A percentile compares a stretch with the other conserved stretches of the same genome.
Evolutionary conservation across 2,329 filamentous ascomycete genomes (phyloP).

Genomic region (Apiospora hydei): DNA sequence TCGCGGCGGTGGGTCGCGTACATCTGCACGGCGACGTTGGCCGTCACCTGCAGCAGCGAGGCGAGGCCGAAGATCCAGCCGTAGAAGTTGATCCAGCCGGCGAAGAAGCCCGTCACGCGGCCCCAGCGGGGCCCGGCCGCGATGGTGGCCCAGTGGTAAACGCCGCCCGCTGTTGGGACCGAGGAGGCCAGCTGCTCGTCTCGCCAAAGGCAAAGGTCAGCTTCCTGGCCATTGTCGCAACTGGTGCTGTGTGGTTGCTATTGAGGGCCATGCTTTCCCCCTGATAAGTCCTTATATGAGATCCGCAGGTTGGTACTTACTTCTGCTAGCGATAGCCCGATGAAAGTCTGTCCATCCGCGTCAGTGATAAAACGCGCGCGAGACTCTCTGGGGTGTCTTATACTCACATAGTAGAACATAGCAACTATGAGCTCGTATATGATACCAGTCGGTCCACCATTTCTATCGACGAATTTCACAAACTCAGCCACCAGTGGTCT

Average conservation of each 20-base stretch:
- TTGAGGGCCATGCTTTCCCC: too few species aligned
- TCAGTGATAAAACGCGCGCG: not conserved
- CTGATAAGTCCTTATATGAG: not conserved
- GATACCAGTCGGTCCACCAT: conserved; percentile 51
- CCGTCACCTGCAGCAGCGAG: conserved; percentile 64
- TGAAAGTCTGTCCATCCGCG: not conserved
- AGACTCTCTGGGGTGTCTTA: too few species aligned
- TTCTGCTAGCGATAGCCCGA: conserved; percentile 4
- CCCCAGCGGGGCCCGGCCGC: conserved; percentile 63
- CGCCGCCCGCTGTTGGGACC: conserved; percentile 65
- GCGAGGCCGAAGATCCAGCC: conserved; percentile 70
- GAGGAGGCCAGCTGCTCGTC: conserved; percentile 63
- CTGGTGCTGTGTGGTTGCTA: too few species aligned
- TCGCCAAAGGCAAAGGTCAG: conserved; percentile 33
- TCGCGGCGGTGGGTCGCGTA: conserved; percentile 65
- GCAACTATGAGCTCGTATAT: conserved; percentile 53
- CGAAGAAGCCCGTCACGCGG: conserved; percentile 56
- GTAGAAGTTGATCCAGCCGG: conserved; percentile 61
- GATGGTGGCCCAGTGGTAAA: conserved; percentile 68
- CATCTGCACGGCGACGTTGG: conserved; percentile 67
- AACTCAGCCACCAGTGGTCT: not conserved
- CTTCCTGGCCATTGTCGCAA: too few species aligned
- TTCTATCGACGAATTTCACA: conserved; percentile 41
- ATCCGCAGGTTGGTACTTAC: not conserved
- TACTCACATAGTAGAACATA: conserved; percentile 47